phyloP scores from a whole-genome alignment of 768 basidiomycete species.

The Russula dissimulans region DNA sequence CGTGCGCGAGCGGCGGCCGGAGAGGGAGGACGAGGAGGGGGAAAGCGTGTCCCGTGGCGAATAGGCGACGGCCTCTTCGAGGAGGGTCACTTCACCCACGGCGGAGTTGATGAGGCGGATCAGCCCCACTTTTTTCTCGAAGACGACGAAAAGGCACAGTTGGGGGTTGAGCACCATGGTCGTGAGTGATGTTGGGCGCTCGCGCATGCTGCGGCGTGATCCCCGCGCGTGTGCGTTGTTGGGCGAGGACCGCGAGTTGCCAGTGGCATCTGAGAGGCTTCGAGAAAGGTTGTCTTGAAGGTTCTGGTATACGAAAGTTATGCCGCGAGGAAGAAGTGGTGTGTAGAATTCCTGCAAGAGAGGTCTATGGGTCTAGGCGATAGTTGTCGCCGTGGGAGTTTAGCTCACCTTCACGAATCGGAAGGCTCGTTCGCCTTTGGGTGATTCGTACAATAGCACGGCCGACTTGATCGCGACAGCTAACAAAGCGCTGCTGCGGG shows the following conservation, averaged over 20 bases:
- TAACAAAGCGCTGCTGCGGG: slow-evolving; percentile 43
- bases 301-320: slow-evolving; percentile 63
- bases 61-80: slow-evolving; percentile 28
- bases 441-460: slow-evolving; percentile 73
- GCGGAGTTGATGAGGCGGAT: slow-evolving; percentile 75
- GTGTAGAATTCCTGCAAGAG: slow-evolving; percentile 69
- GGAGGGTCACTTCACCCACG: slow-evolving; percentile 68
- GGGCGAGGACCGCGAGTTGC: slow-evolving; percentile 20
- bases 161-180: slow-evolving; percentile 53
- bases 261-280: slow-evolving; percentile 34
- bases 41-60: slow-evolving; percentile 16
- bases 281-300: slow-evolving; percentile 42
- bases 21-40: slow-evolving; percentile 12
- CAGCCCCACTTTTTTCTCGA: slow-evolving; percentile 82
- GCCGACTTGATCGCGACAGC: slow-evolving; percentile 69
- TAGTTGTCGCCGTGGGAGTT: neutral
- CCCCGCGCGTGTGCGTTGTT: slow-evolving; percentile 13
- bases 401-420: slow-evolving; percentile 63
- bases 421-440: slow-evolving; percentile 74
- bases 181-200: neutral
- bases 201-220: neutral
- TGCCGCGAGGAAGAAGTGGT: slow-evolving; percentile 53
- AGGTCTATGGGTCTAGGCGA: too few relatives aligned
- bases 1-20: slow-evolving; percentile 31
- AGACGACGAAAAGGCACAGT: slow-evolving; percentile 70